Conservation (phyloP, 352 stramenopile species). For the Globisporangium splendens region DNA sequence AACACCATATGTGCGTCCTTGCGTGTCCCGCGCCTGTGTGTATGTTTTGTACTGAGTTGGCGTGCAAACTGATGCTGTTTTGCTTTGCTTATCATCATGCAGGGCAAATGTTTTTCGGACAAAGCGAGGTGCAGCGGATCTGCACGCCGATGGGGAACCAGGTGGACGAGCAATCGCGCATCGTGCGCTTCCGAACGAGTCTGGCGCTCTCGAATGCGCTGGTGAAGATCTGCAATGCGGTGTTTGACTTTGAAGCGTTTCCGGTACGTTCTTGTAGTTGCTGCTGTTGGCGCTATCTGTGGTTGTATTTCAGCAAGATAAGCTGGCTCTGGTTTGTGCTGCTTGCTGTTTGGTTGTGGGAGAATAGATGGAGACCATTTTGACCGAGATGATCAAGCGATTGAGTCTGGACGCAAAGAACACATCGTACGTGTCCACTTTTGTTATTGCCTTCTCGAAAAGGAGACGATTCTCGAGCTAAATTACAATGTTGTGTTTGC, state of each 20-base stretch:
- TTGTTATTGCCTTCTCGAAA: neutral
- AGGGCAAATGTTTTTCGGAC: constrained; percentile 58
- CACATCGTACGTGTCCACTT: constrained; percentile 27
- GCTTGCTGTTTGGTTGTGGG: constrained; percentile 1
- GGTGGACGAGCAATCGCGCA: constrained; percentile 56
- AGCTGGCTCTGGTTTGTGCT: neutral
- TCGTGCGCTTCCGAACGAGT: constrained; percentile 71
- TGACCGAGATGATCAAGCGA: constrained; percentile 52
- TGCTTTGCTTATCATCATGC: no score
- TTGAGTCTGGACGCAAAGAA: constrained; percentile 45
- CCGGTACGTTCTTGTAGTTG: constrained; percentile 22
- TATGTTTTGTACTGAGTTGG: no score
- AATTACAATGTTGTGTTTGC: neutral
- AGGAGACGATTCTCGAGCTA: no score
- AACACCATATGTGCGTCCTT: constrained; percentile 41
- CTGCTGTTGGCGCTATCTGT: no score
- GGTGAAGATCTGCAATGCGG: constrained; percentile 65
- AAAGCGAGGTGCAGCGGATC: constrained; percentile 76
- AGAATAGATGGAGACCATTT: constrained; percentile 45
- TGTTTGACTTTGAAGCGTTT: constrained; percentile 79
- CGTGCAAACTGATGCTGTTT: no score
- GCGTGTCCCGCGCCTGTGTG: no score
- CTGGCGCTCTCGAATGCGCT: constrained; percentile 58
- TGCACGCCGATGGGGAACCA: constrained; percentile 31
- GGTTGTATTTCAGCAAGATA: no score